Conservation (phyloP, 352 stramenopile genomes). For the Pythium folliculosum region DNA sequence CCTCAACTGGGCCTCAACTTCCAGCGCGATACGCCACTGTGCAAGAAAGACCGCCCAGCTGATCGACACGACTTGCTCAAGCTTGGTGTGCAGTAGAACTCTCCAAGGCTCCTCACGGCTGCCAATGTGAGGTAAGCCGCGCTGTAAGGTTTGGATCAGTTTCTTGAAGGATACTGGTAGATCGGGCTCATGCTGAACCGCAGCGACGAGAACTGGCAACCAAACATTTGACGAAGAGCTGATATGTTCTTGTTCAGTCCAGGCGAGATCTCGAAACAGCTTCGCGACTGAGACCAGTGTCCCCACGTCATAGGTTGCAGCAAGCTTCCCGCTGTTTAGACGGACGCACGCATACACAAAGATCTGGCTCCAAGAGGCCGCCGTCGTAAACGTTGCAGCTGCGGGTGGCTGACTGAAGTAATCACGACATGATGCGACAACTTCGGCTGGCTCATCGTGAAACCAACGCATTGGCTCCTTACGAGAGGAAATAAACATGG, state of each 20-base stretch:
- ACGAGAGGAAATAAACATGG: background rate
- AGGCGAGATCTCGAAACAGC: constrained; percentile 4
- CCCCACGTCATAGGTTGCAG: background rate
- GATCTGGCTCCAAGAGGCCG: constrained; percentile 28
- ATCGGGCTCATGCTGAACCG: constrained; percentile 25
- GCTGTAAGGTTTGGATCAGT: constrained; percentile 26
- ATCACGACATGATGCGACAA: background rate
- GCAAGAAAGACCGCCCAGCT: constrained; percentile 59
- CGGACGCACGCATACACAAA: background rate
- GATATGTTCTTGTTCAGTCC: background rate
- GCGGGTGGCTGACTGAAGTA: background rate
- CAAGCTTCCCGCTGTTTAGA: constrained; percentile 10
- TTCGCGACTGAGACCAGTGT: background rate
- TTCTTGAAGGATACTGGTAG: constrained; percentile 30
- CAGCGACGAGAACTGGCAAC: constrained; percentile 41
- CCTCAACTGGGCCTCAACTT: constrained; percentile 17
- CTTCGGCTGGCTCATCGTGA: background rate
- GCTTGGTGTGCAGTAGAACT: constrained; percentile 32
- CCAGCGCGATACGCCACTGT: constrained; percentile 38
- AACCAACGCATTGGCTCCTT: constrained; percentile 12
- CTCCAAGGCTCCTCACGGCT: constrained; percentile 9
- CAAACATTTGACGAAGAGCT: constrained; percentile 32
- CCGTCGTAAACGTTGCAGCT: background rate
- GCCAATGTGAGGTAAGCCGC: background rate
- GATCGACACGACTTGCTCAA: constrained; percentile 43